These are phyloP conservation scores for Sporisorium reilianum DNA, from an alignment of 1,284 basidiomycete genomes.

Conservation along the genomic window DNA sequence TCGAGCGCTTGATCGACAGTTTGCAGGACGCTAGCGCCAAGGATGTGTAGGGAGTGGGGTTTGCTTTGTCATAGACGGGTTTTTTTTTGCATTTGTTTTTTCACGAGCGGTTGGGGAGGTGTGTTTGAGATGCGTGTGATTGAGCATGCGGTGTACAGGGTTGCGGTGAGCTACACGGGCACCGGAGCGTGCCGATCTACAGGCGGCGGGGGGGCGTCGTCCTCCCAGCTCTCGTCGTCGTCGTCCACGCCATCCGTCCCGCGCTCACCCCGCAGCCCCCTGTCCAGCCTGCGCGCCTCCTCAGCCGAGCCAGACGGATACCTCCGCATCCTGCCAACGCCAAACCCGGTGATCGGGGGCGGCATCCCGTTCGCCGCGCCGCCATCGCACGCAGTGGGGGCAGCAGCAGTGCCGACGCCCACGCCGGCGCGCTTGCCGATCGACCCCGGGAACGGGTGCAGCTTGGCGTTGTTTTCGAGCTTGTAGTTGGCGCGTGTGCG, in stretches of 20 bases:
- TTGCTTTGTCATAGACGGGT: slow-evolving; percentile 6
- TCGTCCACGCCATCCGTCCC: slow-evolving; percentile 1
- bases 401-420: not conserved
- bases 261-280: no score
- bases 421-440: slow-evolving; percentile 6
- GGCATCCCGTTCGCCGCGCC: no score
- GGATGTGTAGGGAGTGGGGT: not conserved
- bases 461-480: slow-evolving; percentile 41
- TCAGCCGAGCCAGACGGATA: not conserved
- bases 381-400: not conserved
- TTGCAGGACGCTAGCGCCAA: slow-evolving; percentile 4
- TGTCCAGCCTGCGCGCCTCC: not conserved
- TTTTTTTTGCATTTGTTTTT: not conserved
- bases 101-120: no score
- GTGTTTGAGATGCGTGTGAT: no score
- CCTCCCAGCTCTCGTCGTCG: slow-evolving; percentile 32
- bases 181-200: no score
- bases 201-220: slow-evolving; percentile 10
- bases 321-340: slow-evolving; percentile 26
- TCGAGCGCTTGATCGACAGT: slow-evolving; percentile 54
- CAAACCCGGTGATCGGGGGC: slow-evolving; percentile 33
- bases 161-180: no score
- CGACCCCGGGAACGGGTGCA: slow-evolving; percentile 41
- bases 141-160: no score
- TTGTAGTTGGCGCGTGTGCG: slow-evolving; percentile 33